These are phyloP conservation scores for Botrytis squamosa DNA, from an alignment of 2,329 filamentous ascomycete genomes.

Conservation along the genomic window DNA sequence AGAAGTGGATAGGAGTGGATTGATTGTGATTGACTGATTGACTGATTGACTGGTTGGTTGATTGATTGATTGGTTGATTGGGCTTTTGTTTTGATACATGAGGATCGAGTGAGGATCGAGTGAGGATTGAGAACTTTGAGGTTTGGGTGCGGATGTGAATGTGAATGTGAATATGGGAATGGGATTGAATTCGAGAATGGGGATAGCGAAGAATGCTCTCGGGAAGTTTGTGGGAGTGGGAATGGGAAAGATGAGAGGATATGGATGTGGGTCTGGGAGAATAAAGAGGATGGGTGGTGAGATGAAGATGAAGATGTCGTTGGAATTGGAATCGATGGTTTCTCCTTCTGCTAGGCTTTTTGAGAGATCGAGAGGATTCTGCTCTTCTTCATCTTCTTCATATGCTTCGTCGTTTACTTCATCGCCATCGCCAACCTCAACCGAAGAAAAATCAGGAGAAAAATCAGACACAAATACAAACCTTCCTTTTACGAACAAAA, in stretches of 20 bases:
- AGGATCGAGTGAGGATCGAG: not conserved
- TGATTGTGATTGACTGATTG: not conserved
- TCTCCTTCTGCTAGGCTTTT: not conserved
- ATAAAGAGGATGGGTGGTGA: not conserved
- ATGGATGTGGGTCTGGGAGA: not conserved
- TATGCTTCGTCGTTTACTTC: not conserved
- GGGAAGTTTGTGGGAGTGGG: not conserved
- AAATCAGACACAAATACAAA: not conserved
- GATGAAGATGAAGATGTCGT: too few species aligned
- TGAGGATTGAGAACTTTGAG: not conserved
- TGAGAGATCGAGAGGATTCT: not conserved
- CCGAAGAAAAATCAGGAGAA: fast-evolving
- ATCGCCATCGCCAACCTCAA: not conserved
- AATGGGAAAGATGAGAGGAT: not conserved
- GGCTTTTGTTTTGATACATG: not conserved
- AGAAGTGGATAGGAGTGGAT: not conserved
- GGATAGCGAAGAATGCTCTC: not conserved
- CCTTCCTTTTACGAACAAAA: slow-evolving; percentile 26
- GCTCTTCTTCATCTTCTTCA: not conserved
- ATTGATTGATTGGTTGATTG: not conserved
- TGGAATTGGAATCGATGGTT: not conserved
- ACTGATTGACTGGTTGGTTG: too few species aligned
- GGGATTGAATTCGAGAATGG: not conserved
- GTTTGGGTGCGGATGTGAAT: not conserved
- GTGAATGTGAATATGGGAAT: not conserved